phyloP scores from a whole-genome alignment of 1,284 basidiomycete genomes.

The Wallemia mellicola region DNA sequence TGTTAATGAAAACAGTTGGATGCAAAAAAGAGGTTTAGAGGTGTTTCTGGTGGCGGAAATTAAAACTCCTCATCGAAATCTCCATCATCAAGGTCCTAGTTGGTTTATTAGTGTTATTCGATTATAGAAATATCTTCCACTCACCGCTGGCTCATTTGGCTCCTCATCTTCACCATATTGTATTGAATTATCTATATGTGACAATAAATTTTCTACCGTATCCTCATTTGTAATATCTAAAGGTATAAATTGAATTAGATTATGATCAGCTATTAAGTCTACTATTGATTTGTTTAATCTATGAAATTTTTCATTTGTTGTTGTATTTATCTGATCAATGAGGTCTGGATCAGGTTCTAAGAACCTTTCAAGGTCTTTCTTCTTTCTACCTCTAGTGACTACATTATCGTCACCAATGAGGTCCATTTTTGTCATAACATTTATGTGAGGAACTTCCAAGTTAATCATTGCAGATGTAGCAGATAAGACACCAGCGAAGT shows the following conservation, averaged over 20 bases:
- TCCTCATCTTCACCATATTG: slow-evolving; percentile 88
- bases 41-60: background rate
- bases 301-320: slow-evolving; percentile 62
- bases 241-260: slow-evolving; percentile 84
- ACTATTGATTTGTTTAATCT: slow-evolving; percentile 81
- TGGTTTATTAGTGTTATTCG: slow-evolving; percentile 10
- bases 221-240: slow-evolving; percentile 72
- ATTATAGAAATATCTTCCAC: background rate
- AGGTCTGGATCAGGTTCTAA: slow-evolving; percentile 89
- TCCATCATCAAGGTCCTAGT: slow-evolving; percentile 60
- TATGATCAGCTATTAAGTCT: slow-evolving; percentile 79
- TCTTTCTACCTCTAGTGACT: slow-evolving; percentile 33
- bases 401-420: slow-evolving; percentile 30
- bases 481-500: slow-evolving; percentile 89
- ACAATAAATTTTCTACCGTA: slow-evolving; percentile 62
- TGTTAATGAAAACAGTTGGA: background rate
- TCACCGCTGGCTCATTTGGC: slow-evolving; percentile 33
- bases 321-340: slow-evolving; percentile 31
- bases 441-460: slow-evolving; percentile 84
- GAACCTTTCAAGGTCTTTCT: slow-evolving; percentile 49
- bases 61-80: slow-evolving; percentile 30
- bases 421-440: slow-evolving; percentile 98
- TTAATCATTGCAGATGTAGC: slow-evolving; percentile 99
- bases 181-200: slow-evolving; percentile 89
- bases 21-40: background rate